Evolutionary conservation across 345 rosid species (phyloP).

Genomic region (Mangifera indica): DNA sequence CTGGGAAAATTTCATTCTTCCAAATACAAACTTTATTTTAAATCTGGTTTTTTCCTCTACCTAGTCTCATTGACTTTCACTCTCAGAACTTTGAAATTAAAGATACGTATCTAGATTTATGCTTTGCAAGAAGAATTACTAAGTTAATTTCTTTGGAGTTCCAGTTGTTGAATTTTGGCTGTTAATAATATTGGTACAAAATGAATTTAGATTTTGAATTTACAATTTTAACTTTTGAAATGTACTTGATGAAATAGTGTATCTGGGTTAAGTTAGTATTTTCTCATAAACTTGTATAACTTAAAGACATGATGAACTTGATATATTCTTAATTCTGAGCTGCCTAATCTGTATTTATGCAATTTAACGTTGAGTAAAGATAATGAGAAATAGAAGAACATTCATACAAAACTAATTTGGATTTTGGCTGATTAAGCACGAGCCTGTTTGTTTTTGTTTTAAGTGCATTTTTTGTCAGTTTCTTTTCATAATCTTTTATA

Average conservation of each 20-base stretch:
- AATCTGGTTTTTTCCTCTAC: background rate
- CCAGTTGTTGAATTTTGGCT: background rate
- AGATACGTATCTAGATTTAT: too few relatives aligned
- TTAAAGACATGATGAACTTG: too few relatives aligned
- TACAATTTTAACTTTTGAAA: background rate
- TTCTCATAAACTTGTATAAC: background rate
- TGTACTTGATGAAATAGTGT: background rate
- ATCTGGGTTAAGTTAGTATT: background rate
- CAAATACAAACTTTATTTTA: too few relatives aligned
- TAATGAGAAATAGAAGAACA: too few relatives aligned
- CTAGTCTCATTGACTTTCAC: background rate
- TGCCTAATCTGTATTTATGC: too few relatives aligned
- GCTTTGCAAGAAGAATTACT: background rate
- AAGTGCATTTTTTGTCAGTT: too few relatives aligned
- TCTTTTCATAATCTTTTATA: too few relatives aligned
- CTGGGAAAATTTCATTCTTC: background rate
- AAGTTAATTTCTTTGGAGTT: background rate
- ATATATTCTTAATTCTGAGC: too few relatives aligned
- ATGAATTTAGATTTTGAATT: background rate
- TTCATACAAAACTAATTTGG: too few relatives aligned
- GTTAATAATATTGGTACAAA: background rate
- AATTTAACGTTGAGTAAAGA: too few relatives aligned
- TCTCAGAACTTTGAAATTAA: background rate
- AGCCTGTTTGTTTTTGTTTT: too few relatives aligned
- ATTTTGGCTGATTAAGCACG: too few relatives aligned